These are phyloP conservation scores for Plasmodium inui DNA, from an alignment of 169 alveolate genomes.

Conservation along the genomic window DNA sequence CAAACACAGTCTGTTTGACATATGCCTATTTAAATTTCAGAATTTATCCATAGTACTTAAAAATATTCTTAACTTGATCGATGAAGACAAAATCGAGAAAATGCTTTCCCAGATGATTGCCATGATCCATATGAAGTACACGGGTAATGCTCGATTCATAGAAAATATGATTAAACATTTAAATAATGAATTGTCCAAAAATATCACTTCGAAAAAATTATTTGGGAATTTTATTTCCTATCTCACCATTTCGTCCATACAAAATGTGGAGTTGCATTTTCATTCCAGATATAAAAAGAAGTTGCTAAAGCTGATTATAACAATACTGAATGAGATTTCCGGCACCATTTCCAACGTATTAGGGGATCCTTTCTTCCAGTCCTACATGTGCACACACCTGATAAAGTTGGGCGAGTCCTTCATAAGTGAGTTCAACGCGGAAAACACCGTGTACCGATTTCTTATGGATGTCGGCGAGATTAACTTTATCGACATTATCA, in stretches of 20 bases:
- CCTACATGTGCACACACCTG: conserved; percentile 47
- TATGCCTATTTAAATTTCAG: conserved; percentile 46
- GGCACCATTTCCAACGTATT: conserved; percentile 41
- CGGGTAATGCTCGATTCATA: conserved; percentile 41
- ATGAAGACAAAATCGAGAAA: conserved; percentile 30
- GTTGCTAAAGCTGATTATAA: conserved; percentile 11
- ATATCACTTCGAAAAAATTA: conserved; percentile 43
- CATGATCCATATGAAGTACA: conserved; percentile 43
- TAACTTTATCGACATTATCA: conserved; percentile 25
- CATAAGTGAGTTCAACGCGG: conserved; percentile 50
- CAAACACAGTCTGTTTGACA: conserved; percentile 45
- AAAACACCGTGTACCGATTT: conserved; percentile 57
- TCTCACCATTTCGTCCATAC: conserved; percentile 69
- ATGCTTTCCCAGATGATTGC: conserved; percentile 23
- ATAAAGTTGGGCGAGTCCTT: conserved; percentile 56
- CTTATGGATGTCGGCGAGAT: conserved; percentile 64
- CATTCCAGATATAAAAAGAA: conserved; percentile 63
- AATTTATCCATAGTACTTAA: conserved; percentile 31
- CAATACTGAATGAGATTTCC: conserved; percentile 25
- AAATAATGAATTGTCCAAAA: conserved; percentile 34
- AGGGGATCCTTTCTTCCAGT: conserved; percentile 63
- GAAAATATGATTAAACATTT: conserved; percentile 52
- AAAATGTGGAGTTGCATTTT: conserved; percentile 43
- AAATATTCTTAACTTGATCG: conserved; percentile 54
- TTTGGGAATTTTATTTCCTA: conserved; percentile 66